Conservation (phyloP, 139 green algal species). For the Chlamydomonas incerta region DNA sequence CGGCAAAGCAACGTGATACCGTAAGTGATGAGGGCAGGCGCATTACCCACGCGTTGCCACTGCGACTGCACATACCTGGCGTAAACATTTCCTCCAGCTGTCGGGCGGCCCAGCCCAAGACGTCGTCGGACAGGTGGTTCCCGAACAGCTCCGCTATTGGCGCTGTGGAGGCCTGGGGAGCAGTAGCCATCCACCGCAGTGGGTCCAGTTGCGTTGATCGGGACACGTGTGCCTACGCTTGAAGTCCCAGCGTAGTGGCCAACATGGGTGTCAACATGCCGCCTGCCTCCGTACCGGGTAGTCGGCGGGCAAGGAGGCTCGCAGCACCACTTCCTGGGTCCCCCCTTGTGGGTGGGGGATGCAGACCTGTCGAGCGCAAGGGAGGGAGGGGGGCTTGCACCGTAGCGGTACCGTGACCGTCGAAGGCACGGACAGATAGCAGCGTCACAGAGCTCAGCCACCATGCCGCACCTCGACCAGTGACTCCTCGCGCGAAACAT, state of each 20-base stretch:
- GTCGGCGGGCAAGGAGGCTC: constrained; percentile 53
- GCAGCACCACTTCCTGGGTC: constrained; percentile 52
- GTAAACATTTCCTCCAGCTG: constrained; percentile 66
- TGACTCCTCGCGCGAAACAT: constrained; percentile 15
- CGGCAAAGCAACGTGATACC: background rate
- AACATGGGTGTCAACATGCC: too few relatives aligned
- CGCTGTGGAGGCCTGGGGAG: too few relatives aligned
- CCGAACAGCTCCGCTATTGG: constrained; percentile 68
- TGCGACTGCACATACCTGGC: background rate
- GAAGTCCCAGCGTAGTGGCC: background rate
- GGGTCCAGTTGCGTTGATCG: background rate
- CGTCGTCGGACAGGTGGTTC: constrained; percentile 41
- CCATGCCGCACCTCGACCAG: constrained; percentile 25
- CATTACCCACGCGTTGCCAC: background rate
- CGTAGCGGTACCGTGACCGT: background rate
- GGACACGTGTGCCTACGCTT: background rate
- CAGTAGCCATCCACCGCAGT: too few relatives aligned
- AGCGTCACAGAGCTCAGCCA: background rate
- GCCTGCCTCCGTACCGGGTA: constrained; percentile 62
- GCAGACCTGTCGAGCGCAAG: constrained; percentile 49
- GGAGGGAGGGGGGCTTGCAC: background rate
- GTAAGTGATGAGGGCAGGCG: background rate
- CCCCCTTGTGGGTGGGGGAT: constrained; percentile 42
- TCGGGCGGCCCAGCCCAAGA: constrained; percentile 41
- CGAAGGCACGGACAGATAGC: background rate